Base-by-base conservation (phyloP, 1,284 basidiomycete species). In the Ustilago hordei region DNA sequence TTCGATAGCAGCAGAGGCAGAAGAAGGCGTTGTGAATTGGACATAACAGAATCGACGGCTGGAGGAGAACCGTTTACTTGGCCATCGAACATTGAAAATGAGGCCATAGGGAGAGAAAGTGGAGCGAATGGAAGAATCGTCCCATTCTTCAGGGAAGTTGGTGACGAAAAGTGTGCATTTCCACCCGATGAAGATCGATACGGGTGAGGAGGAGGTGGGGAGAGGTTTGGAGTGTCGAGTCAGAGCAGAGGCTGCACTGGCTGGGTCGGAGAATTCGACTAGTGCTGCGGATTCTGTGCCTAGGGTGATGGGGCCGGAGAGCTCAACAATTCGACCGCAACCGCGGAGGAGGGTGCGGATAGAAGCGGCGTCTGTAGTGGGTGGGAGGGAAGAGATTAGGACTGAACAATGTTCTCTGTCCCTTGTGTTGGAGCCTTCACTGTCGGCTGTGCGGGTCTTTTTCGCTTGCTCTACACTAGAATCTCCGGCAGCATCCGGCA, bases 321-420 rank as follows among this genome's bases (percentile, higher is more conserved):
- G 64, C 48, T 82, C 80, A 43, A 74, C 64, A 38, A 86, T 81
- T 5, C 59, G 68, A 17, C 83, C 85, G 35, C 84, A 85, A 75
- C 95, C 94, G 85, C 91, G 92, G 88, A 99, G 98, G 9, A 98
- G 88, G 0, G 87, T 84, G 15, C 85, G 87, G n/a, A 98, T 84
- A 15, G 93, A 92, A 2, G 89, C 89, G 59, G 93, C 91, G 0
- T 89, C 88, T 6, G 89, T 89, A 41, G 89, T 88, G 1, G 86
- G 53, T 0, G 91, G 90, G 8, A 98, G 87, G 35, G 92, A 90
- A 0, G 91, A 90, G 7, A 98, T 92, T 59, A 98, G 92, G 2
- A 98, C 92, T 0, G 95, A 97, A 43, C 91, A 91, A 81, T 98
- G 93, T 88, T 99, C 97, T 57, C 97, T 93, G 87, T 99, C 97